Evolutionary conservation across 1,284 basidiomycete genomes (phyloP), one percentile per base, ranked within the genome.

Genomic region (Apiotrichum sp.): DNA sequence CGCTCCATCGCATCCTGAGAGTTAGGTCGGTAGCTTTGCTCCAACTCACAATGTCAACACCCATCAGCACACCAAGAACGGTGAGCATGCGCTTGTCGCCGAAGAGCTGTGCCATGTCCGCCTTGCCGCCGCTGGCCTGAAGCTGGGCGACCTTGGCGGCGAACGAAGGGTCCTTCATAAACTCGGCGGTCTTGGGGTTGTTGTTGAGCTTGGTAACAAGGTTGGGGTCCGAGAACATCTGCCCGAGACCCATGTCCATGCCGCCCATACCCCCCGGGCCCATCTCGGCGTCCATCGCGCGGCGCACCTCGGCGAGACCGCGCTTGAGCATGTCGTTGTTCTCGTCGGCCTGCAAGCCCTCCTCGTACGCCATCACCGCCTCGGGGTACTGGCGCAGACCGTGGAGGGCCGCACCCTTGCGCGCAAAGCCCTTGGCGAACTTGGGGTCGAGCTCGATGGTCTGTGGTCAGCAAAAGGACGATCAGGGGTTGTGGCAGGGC

Each of bases 341-440:
- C 3, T 78, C 77, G 69, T 93, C 91, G 44, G 86, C 77, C 70
- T 88, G 84, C 46, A 96, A 79, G 45, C 93, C 93, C 32, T 79
- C 78, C 70, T 95, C 73, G 62, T 76, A 76, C 6, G 73, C 75
- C 65, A 72, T 80, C 62, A 96, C 87, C 6, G 92, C 91, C 14
- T 93, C 90, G 57, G 86, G 86, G 70, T 84, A 93, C 72, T 81
- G 80, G 57, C 82, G 81, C 40, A 84, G 80, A 38, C 93, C 93
- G 70, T 97, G 93, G 47, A 97, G 78, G n/a, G 93, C 93, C 39
- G 92, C 92, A 53, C 93, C 93, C 71, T 95, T 95, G 56, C 93
- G 84, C 16, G 87, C 87, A 77, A 88, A 93, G 3, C 93, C 93
- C 75, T 98, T 98, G 43, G 87, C 81, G 86, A 93, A 98, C 4